Percentiles rank a stretch among this genome's conserved stretches.
Evolutionary conservation across 192 early-diverging fungal species (phyloP).

Genomic region (Dissophora ornata): DNA sequence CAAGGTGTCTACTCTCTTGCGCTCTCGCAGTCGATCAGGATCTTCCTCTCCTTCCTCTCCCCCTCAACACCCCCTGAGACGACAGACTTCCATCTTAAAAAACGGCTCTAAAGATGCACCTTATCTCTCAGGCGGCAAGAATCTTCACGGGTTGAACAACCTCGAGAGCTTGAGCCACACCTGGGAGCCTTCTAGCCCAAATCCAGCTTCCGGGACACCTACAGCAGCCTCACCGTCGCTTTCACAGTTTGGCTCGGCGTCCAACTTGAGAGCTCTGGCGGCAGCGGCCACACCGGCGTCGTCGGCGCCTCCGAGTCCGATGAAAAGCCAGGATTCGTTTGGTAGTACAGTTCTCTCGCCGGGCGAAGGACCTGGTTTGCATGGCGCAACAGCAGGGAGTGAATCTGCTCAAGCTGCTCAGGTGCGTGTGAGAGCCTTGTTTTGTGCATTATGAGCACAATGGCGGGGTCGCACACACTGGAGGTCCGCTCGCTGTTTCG

Average conservation of each 20-base stretch:
- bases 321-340: not conserved
- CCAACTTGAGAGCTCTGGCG: conserved; percentile 39
- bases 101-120: conserved; percentile 53
- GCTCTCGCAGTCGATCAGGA: conserved; percentile 45
- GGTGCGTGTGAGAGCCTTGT: conserved; percentile 32
- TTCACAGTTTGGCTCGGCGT: conserved; percentile 35
- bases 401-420: conserved; percentile 19
- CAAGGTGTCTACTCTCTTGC: conserved; percentile 34
- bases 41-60: conserved; percentile 19
- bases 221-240: conserved; percentile 10
- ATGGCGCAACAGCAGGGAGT: conserved; percentile 3
- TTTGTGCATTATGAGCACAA: conserved; percentile 12
- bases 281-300: conserved; percentile 19
- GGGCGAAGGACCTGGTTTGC: conserved; percentile 22
- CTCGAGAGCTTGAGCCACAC: conserved; percentile 40
- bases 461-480: not conserved
- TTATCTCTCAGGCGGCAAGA: conserved; percentile 24
- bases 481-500: not conserved
- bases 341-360: not conserved
- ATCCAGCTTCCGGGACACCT: not conserved
- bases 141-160: conserved; percentile 10
- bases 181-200: conserved; percentile 40
- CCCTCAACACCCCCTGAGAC: conserved; percentile 23
- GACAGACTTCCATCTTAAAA: conserved; percentile 45
- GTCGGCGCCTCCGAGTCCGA: not conserved